phyloP scores from a whole-genome alignment of 805 yeast species.

The Candida orba region DNA sequence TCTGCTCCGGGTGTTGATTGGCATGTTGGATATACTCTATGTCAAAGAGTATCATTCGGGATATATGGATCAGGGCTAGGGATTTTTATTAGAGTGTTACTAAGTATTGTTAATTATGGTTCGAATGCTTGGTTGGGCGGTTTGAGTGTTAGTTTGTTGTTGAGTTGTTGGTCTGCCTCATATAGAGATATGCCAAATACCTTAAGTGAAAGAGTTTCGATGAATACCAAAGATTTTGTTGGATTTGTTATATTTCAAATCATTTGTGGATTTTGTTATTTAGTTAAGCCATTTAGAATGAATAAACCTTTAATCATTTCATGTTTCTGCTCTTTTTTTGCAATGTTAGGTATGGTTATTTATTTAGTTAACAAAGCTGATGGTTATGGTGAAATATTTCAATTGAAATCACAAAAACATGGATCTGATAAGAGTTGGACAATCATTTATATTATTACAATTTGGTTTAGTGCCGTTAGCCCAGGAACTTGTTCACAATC shows the following conservation, averaged over 20 bases:
- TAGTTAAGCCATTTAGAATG: constrained; percentile 22
- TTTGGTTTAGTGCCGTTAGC: constrained; percentile 27
- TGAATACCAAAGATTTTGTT: constrained; percentile 23
- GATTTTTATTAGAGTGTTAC: constrained; percentile 32
- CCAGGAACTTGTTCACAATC: constrained; percentile 29
- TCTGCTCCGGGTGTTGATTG: constrained; percentile 42
- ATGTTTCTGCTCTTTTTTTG: constrained; percentile 21
- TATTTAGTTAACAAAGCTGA: constrained; percentile 26
- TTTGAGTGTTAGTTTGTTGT: constrained; percentile 29
- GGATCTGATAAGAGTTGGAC: constrained; percentile 27
- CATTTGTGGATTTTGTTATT: constrained; percentile 18
- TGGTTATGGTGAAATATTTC: constrained; percentile 30
- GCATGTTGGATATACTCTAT: constrained; percentile 41
- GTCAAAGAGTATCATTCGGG: constrained; percentile 42
- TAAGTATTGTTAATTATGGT: constrained; percentile 43
- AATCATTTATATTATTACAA: constrained; percentile 27
- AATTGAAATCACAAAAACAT: constrained; percentile 21
- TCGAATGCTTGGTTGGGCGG: constrained; percentile 41
- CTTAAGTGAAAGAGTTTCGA: constrained; percentile 25
- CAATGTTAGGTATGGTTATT: constrained; percentile 27
- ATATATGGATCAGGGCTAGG: constrained; percentile 37
- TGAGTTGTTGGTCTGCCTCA: constrained; percentile 34
- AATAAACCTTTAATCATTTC: constrained; percentile 19
- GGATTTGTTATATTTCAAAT: constrained; percentile 33
- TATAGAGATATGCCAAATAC: constrained; percentile 29